These are phyloP conservation scores for Priceomyces melissophilus DNA, from an alignment of 805 yeast genomes.

Conservation along the genomic window DNA sequence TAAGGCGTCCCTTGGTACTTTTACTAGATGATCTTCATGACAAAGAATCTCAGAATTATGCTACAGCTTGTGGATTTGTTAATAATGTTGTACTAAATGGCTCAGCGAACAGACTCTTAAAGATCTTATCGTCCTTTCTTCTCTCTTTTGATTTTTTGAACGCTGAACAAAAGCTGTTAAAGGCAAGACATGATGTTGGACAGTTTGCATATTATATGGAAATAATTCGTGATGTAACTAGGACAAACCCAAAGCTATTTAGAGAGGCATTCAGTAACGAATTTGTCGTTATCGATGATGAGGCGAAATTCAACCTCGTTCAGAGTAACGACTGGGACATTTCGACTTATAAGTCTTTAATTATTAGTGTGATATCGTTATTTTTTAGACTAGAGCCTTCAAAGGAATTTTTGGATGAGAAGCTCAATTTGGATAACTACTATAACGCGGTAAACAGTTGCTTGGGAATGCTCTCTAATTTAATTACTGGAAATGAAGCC, in stretches of 20 bases:
- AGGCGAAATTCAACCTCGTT: slow-evolving; percentile 38
- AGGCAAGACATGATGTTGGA: slow-evolving; percentile 56
- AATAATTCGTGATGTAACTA: slow-evolving; percentile 50
- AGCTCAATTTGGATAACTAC: slow-evolving; percentile 13
- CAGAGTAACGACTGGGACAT: slow-evolving; percentile 43
- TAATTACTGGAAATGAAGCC: slow-evolving; percentile 57
- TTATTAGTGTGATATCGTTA: slow-evolving; percentile 43
- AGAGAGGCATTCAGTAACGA: slow-evolving; percentile 54
- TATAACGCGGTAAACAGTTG: slow-evolving; percentile 32
- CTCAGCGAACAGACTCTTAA: slow-evolving; percentile 57
- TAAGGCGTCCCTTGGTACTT: slow-evolving; percentile 63
- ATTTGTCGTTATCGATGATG: slow-evolving; percentile 52
- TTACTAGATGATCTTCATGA: slow-evolving; percentile 60
- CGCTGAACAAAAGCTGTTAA: slow-evolving; percentile 20
- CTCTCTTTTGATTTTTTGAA: slow-evolving; percentile 37
- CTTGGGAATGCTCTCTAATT: slow-evolving; percentile 37
- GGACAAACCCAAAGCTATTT: slow-evolving; percentile 40
- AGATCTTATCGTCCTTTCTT: slow-evolving; percentile 54
- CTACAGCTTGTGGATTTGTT: slow-evolving; percentile 48
- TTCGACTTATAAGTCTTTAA: slow-evolving; percentile 61
- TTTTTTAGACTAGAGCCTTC: slow-evolving; percentile 37
- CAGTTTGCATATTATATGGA: slow-evolving; percentile 61
- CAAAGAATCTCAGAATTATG: slow-evolving; percentile 39
- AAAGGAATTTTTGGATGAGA: slow-evolving; percentile 17
- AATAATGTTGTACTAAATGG: slow-evolving; percentile 45